A percentile compares a stretch with the other conserved stretches of the same genome.
Evolutionary conservation across 306 rosid genomes (phyloP).

Genomic region (Medicago ruthenica): DNA sequence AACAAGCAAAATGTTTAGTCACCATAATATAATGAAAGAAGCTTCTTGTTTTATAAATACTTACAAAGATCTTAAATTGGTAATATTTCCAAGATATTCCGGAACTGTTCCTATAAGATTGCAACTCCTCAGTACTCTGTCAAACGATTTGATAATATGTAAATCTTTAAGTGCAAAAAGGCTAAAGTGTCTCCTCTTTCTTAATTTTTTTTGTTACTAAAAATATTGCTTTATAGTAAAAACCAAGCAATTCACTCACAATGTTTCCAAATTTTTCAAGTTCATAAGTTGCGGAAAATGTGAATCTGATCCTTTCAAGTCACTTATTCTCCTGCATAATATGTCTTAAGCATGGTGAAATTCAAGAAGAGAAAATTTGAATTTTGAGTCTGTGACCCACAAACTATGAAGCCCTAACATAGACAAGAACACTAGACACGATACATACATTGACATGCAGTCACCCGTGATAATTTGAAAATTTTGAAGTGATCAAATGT

Average conservation of each 20-base stretch:
- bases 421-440: neutral
- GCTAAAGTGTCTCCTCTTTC: neutral
- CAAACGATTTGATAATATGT: neutral
- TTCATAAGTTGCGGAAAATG: constrained; percentile 55
- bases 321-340: constrained; percentile 71
- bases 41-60: constrained; percentile 28
- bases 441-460: neutral
- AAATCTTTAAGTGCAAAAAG: neutral
- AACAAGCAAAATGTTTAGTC: constrained; percentile 27
- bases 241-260: constrained; percentile 56
- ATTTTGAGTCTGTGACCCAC: neutral
- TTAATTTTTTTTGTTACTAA: neutral
- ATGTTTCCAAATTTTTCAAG: constrained; percentile 43
- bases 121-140: constrained; percentile 53
- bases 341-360: constrained; percentile 17
- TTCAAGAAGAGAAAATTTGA: neutral
- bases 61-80: constrained; percentile 55
- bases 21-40: constrained; percentile 5
- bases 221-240: neutral
- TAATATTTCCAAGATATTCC: constrained; percentile 52
- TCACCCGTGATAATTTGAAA: neutral
- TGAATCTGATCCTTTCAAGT: constrained; percentile 66
- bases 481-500: neutral
- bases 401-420: neutral
- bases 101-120: constrained; percentile 47